Base-by-base conservation (phyloP, 306 rosid genomes). In the Pyrus communis region DNA sequence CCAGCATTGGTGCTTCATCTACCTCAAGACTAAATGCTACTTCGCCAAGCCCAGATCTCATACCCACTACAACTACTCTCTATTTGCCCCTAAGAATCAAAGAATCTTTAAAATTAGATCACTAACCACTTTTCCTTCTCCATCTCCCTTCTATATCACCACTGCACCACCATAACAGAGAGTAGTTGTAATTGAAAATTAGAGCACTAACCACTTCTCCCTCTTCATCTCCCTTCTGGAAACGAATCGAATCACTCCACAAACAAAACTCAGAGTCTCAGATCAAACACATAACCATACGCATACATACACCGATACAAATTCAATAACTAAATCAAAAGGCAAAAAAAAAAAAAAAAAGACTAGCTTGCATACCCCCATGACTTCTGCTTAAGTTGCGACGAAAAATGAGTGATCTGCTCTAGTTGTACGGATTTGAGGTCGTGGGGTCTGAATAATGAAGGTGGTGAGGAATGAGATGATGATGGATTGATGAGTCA, bases 321-420 rank as follows among this genome's bases (percentile, higher is more conserved):
- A 14, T 1, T 40, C 45, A 35, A 12, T 38, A 17, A 13, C 8
- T 15, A 18, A 19, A n/a, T 23, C 14, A 65, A 10, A 45, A 15
- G 69, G 12, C 51, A 45, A 45, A 45, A 45, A 45, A 45, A 15
- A 28, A 4, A 25, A 25, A 25, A 25, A 25, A 25, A 25, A 25
- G 70, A 54, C 18, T 57, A n/a, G 22, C 52, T 4, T 69, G 38
- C 52, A 11, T 83, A 84, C 90, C 90, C 84, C 86, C 88, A 86
- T 86, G 58, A 68, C 21, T 52, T 38, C 51, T 5, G 73, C 46
- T 40, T 18, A 3, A 23, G 11, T 1, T 13, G 5, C 55, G 3
- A 9, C 4, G 68, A 35, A n/a, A 22, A 19, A 28, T 15, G 67
- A 66, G 61, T 35, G 51, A 28, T 28, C 33, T 19, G 7, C 15